Evolutionary conservation across 148 eudicot genomes (phyloP).

Genomic region (Rhododendron griersonianum): DNA sequence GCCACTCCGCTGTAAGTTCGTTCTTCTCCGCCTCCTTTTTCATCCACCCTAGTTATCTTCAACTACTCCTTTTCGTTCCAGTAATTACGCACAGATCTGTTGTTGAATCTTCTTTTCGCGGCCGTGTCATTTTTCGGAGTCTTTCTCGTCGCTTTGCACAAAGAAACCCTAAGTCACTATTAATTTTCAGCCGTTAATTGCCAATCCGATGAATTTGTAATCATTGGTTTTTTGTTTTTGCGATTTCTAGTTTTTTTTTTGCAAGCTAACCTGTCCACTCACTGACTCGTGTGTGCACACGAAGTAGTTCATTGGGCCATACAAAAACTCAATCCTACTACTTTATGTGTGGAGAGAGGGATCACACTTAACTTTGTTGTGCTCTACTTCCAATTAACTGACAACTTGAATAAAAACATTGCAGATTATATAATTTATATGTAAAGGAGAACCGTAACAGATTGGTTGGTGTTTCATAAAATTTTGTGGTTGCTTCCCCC

Average conservation of each 20-base stretch:
- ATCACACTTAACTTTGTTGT: background rate
- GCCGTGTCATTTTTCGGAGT: background rate
- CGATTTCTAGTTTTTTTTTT: background rate
- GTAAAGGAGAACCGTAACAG: background rate
- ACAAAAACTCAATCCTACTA: background rate
- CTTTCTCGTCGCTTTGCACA: background rate
- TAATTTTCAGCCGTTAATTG: background rate
- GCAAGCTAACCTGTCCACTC: background rate
- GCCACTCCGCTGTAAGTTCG: slow-evolving; percentile 84
- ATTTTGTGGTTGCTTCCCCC: background rate
- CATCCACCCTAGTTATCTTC: background rate
- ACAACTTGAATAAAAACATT: background rate
- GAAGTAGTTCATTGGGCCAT: background rate
- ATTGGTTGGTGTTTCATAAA: background rate
- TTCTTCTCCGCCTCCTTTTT: background rate
- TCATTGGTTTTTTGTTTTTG: background rate
- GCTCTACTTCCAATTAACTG: background rate
- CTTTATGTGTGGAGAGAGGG: background rate
- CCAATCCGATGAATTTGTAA: background rate
- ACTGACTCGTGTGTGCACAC: background rate
- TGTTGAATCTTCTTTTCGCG: background rate
- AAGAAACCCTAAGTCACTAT: background rate
- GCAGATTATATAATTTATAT: background rate
- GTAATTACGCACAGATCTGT: slow-evolving; percentile 1
- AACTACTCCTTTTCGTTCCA: background rate